A percentile compares a stretch with the other conserved stretches of the same genome.
These are phyloP conservation scores for Candida schatavii DNA, from an alignment of 805 yeast genomes.

Conservation along the genomic window DNA sequence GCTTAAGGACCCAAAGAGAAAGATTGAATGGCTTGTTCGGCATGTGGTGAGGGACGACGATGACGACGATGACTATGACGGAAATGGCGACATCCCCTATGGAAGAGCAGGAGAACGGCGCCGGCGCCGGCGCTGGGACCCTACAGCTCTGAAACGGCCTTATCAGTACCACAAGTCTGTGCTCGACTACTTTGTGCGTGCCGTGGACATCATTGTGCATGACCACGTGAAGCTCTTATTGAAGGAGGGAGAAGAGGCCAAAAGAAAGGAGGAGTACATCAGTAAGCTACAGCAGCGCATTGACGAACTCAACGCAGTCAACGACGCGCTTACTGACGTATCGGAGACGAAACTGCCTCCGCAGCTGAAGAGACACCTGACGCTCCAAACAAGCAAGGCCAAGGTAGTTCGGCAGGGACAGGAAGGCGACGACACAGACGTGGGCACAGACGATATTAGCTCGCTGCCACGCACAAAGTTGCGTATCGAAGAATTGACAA, in stretches of 20 bases:
- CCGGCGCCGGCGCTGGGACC: slow-evolving; percentile 10
- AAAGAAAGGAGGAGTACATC: slow-evolving; percentile 19
- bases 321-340: slow-evolving; percentile 17
- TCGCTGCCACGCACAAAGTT: slow-evolving; percentile 40
- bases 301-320: slow-evolving; percentile 22
- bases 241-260: slow-evolving; percentile 27
- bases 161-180: slow-evolving; percentile 44
- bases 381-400: neutral
- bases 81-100: too few species aligned
- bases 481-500: slow-evolving; percentile 60
- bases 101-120: too few species aligned
- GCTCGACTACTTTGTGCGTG: slow-evolving; percentile 56
- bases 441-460: neutral
- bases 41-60: slow-evolving; percentile 8
- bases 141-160: slow-evolving; percentile 15
- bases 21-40: slow-evolving; percentile 42
- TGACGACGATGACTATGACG: too few species aligned
- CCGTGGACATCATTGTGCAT: slow-evolving; percentile 54
- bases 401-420: neutral
- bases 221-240: slow-evolving; percentile 48
- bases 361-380: neutral
- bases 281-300: slow-evolving; percentile 22
- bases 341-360: neutral
- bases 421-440: neutral
- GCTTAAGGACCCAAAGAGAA: slow-evolving; percentile 54